Conservation (phyloP, 1,139 yeast genomes). For the Candida tetrigidarum region DNA sequence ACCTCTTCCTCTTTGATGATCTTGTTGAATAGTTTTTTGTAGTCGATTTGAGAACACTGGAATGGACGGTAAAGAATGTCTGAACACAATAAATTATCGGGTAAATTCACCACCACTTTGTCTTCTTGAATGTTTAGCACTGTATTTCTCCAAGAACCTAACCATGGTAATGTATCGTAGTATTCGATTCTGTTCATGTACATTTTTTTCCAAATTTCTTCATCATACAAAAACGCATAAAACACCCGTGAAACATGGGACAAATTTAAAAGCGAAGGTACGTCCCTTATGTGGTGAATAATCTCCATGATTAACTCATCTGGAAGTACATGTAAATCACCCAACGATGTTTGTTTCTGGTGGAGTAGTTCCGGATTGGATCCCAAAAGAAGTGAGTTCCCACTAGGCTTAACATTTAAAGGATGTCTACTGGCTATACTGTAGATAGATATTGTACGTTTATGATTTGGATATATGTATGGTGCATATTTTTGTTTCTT, state of each 20-base stretch:
- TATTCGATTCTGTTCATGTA: slow-evolving; percentile 38
- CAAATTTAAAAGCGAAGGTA: slow-evolving; percentile 49
- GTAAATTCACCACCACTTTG: slow-evolving; percentile 44
- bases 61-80: slow-evolving; percentile 79
- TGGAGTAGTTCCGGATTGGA: slow-evolving; percentile 26
- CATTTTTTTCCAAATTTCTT: slow-evolving; percentile 76
- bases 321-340: slow-evolving; percentile 52
- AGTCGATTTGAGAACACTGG: slow-evolving; percentile 76
- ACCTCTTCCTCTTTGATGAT: slow-evolving; percentile 51
- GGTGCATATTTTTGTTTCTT: slow-evolving; percentile 19
- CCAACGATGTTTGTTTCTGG: slow-evolving; percentile 44
- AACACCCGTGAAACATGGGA: slow-evolving; percentile 66
- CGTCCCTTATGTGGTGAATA: slow-evolving; percentile 47
- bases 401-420: slow-evolving; percentile 73
- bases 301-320: slow-evolving; percentile 63
- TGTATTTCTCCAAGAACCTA: slow-evolving; percentile 79
- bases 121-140: slow-evolving; percentile 43
- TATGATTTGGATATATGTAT: slow-evolving; percentile 17
- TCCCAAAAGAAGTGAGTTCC: slow-evolving; percentile 50
- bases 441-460: slow-evolving; percentile 28
- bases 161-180: slow-evolving; percentile 48
- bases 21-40: slow-evolving; percentile 48
- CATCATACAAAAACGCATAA: slow-evolving; percentile 73
- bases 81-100: slow-evolving; percentile 42
- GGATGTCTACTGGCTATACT: slow-evolving; percentile 56